Base-by-base conservation (phyloP, 1,139 yeast genomes). In the Suhomyces maxii region DNA sequence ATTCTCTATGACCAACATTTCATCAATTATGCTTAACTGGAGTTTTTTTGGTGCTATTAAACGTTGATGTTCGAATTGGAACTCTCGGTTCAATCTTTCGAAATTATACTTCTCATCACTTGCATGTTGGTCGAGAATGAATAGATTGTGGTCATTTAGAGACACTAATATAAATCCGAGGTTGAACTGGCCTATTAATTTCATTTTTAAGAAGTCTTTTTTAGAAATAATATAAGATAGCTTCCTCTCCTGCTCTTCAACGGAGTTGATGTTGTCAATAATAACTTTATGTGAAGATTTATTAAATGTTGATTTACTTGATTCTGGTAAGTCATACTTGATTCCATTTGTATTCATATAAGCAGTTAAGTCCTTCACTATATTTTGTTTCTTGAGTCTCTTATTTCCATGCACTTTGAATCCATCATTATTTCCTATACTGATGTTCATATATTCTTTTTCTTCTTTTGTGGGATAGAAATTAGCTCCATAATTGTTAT, bases 81-180 rank as follows among this genome's bases (percentile, higher is more conserved):
- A 82, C 9, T 73, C 75, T 26, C 65, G 61, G 50, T 80, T 82
- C 14, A 89, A 68, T 44, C 71, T 73, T 62, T 95, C 99, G 69
- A 89, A 93, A 63, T 93, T 93, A 67, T 60, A 89, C 58, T 90
- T 93, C 60, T 93, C 99, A 66, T 93, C 99, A 53, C 96, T 88
- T 0, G 99, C 99, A 68, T 93, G 99, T 65, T 93, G 99, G 63
- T 93, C 99, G 41, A 93, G 78, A 38, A 93, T 91, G 57, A 93
- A 90, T 37, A 93, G 61, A 59, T 89, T 89, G 2, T 59, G 50
- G 7, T 57, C 55, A 12, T 56, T 55, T 30, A 65, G 55, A 1
- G 82, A 78, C 0, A 88, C 95, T 31, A 93, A 66, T 13, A 93
- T 89, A 59, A 93, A 93, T 0, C 99, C 99, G 26, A 87, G 67